These are phyloP conservation scores for Alternaria incomplexa DNA, from an alignment of 2,329 filamentous ascomycete species.

Conservation along the genomic window DNA sequence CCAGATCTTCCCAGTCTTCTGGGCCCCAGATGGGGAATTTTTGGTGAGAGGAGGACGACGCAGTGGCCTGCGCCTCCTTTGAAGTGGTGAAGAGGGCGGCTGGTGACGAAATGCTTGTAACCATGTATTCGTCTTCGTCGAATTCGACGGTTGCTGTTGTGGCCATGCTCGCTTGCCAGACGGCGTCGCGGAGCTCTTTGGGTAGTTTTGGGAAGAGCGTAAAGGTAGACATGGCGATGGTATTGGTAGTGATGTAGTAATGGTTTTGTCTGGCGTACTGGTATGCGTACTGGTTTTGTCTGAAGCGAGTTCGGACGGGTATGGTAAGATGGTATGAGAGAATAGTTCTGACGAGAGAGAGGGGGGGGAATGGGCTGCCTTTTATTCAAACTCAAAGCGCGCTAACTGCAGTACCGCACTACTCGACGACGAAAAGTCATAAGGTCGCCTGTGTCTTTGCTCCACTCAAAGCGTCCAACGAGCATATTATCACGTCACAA, in stretches of 20 bases:
- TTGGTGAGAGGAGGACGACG: conserved; percentile 1
- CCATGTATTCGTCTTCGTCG: conserved; percentile 7
- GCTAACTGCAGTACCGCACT: background rate
- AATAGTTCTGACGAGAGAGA: background rate
- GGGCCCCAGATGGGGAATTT: conserved; percentile 8
- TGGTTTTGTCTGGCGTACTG: background rate
- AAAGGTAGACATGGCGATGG: conserved; percentile 1
- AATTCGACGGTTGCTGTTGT: conserved; percentile 2
- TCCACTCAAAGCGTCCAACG: background rate
- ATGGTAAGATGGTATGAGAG: background rate
- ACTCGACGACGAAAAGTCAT: background rate
- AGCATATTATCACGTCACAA: background rate
- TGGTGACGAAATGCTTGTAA: conserved; percentile 13
- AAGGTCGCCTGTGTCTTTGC: background rate
- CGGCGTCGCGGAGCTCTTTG: background rate
- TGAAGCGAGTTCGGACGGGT: background rate
- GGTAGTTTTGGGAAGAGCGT: conserved; percentile 2
- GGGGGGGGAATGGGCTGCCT: background rate
- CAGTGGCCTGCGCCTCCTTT: conserved; percentile 11
- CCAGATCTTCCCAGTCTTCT: conserved; percentile 14
- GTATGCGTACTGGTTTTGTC: background rate
- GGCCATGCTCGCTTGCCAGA: conserved; percentile 3
- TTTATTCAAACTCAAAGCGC: background rate
- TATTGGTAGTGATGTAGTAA: background rate
- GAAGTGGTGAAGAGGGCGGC: conserved; percentile 8